A percentile compares a stretch with the other conserved stretches of the same genome.
These are phyloP conservation scores for Platanus orientalis DNA, from an alignment of 164 flowering plant genomes.

Conservation along the genomic window DNA sequence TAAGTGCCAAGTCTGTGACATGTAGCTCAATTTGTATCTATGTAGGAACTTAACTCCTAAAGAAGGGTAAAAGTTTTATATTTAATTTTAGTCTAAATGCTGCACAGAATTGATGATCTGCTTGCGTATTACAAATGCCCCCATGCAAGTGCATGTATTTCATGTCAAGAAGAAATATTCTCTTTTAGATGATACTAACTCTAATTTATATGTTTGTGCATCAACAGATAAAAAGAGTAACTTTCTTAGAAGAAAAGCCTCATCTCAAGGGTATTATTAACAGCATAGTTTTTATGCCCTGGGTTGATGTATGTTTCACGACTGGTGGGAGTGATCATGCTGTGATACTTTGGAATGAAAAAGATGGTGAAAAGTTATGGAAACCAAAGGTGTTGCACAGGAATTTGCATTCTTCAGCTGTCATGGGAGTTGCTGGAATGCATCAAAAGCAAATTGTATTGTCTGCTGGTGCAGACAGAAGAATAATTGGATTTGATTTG, in stretches of 20 bases:
- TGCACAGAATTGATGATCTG: background rate
- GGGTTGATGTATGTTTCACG: constrained; percentile 60
- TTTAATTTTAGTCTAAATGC: background rate
- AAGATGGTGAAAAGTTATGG: constrained; percentile 51
- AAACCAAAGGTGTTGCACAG: constrained; percentile 74
- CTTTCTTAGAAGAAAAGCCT: constrained; percentile 73
- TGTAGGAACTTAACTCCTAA: too few species aligned
- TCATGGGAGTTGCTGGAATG: constrained; percentile 95
- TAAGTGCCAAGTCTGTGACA: too few species aligned
- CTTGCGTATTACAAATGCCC: background rate
- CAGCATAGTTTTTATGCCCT: constrained; percentile 74
- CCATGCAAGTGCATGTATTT: constrained; percentile 2
- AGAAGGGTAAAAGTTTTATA: too few species aligned
- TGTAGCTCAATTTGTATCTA: too few species aligned
- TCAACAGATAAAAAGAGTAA: constrained; percentile 54
- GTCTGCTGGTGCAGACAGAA: constrained; percentile 87
- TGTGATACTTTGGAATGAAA: constrained; percentile 77
- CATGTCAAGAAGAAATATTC: background rate
- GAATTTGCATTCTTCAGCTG: constrained; percentile 79
- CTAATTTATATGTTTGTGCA: constrained; percentile 8
- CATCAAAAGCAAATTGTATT: constrained; percentile 62
- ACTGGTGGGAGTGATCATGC: constrained; percentile 98
- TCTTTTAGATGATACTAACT: background rate
- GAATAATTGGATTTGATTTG: constrained; percentile 73
- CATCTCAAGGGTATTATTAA: constrained; percentile 89